Base-by-base conservation (phyloP, 148 eudicot genomes). In the Rhododendron griersonianum region DNA sequence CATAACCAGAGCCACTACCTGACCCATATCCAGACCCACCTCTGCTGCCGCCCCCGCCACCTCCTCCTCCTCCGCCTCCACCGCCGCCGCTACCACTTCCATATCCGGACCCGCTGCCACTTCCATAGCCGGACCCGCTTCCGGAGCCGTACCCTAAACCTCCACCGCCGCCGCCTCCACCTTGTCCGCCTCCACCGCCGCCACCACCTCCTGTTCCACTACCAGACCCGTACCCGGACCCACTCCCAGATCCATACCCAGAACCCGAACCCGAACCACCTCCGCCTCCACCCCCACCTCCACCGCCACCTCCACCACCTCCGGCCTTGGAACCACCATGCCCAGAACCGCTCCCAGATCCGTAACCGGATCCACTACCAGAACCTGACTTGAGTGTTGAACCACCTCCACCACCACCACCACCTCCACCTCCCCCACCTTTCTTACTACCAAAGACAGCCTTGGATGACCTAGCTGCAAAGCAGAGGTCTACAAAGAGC, bases 401-500 rank as follows among this genome's bases (percentile, higher is more conserved):
- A 39, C 76, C 75, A 82, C 86, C 84, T 18, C 59, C 57, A 0
- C 76, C 86, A 3, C 80, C 82, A 1, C 86, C 91, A 0, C 83
- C 73, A 0, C 89, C 81, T 0, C 86, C 87, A 2, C 87, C 82
- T 37, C 87, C 89, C 3, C 77, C 87, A 1, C 82, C 89, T 2
- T 86, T 84, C 7, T 80, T 84, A 44, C 51, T 51, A n/a, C 89
- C 87, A 13, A 35, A n/a, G 8, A 19, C 37, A 78, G 25, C 67
- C 86, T 84, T 81, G 5, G 84, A 61, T 1, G 69, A 35, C 57
- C 92, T 85, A 84, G 91, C 91, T 39, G 85, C 87, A 65, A 89
- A 81, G 39, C 87, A 88, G 81, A 90, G 50, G 55, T 90, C 92
- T 81, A 84, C 79, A 82, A 87, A 84, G 81, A 89, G 78, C 84